Percentiles rank a stretch among this genome's conserved stretches.
phyloP scores from a whole-genome alignment of 768 basidiomycete species.

The Mrakia hoshinonis region DNA sequence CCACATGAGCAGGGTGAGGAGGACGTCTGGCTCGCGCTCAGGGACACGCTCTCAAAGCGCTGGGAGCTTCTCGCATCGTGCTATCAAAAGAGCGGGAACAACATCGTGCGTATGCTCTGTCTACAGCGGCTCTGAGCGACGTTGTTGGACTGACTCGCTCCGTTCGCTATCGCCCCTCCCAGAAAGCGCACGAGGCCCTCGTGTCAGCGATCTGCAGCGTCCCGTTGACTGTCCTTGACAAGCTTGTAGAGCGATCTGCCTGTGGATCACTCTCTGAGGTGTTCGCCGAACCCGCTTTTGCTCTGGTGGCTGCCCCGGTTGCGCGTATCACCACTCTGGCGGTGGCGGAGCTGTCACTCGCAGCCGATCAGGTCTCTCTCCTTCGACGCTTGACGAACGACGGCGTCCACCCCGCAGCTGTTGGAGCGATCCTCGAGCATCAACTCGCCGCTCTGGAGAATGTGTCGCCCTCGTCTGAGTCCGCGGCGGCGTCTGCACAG shows the following conservation, averaged over 20 bases:
- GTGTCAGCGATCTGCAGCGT: slow-evolving; percentile 26
- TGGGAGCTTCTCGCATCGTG: slow-evolving; percentile 78
- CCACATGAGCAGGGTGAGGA: slow-evolving; percentile 13
- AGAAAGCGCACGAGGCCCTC: slow-evolving; percentile 33
- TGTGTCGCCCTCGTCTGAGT: slow-evolving; percentile 38
- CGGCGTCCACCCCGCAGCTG: slow-evolving; percentile 5
- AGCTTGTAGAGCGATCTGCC: not conserved
- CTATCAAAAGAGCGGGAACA: slow-evolving; percentile 65
- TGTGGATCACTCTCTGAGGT: not conserved
- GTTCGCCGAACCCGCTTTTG: not conserved
- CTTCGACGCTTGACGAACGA: not conserved
- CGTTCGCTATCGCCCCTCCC: not conserved
- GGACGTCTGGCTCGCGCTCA: slow-evolving; percentile 53
- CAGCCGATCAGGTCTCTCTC: slow-evolving; percentile 19
- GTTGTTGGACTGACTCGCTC: too few relatives aligned
- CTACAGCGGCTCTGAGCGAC: too few relatives aligned
- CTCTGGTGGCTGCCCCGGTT: slow-evolving; percentile 6
- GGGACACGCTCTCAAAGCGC: slow-evolving; percentile 58
- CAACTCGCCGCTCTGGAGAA: slow-evolving; percentile 31
- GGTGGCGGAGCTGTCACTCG: slow-evolving; percentile 32
- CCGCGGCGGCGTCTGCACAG: slow-evolving; percentile 42
- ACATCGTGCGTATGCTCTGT: slow-evolving; percentile 49
- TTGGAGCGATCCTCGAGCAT: slow-evolving; percentile 36
- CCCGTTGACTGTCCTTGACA: not conserved
- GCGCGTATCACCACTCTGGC: slow-evolving; percentile 30